Evolutionary conservation across 1,284 basidiomycete genomes (phyloP).

Genomic region (Testicularia cyperi): DNA sequence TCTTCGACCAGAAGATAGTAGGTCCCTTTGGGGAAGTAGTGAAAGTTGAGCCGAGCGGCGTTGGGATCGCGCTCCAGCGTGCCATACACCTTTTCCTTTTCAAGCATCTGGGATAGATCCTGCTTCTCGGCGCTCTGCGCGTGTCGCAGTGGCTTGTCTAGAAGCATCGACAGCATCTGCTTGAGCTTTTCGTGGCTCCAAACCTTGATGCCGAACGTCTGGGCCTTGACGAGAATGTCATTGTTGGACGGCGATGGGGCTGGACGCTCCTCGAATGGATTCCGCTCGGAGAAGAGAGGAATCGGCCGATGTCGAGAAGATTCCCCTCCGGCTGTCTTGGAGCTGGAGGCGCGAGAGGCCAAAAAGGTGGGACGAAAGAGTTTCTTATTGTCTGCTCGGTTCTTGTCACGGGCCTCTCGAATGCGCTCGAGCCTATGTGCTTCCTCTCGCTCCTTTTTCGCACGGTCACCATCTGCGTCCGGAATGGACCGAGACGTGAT

Average conservation of each 20-base stretch:
- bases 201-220: constrained; percentile 79
- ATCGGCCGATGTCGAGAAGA: constrained; percentile 19
- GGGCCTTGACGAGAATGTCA: constrained; percentile 73
- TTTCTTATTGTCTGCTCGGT: constrained; percentile 4
- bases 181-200: constrained; percentile 69
- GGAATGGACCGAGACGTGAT: constrained; percentile 49
- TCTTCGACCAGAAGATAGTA: constrained; percentile 90
- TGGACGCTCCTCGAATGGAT: constrained; percentile 60
- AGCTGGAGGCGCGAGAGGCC: constrained; percentile 12
- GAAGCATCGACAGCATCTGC: constrained; percentile 24
- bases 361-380: constrained; percentile 37
- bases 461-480: background rate
- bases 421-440: background rate
- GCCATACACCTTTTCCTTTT: constrained; percentile 84
- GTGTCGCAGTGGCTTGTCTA: constrained; percentile 28
- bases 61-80: constrained; percentile 85
- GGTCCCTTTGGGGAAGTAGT: constrained; percentile 79
- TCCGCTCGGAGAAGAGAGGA: constrained; percentile 55
- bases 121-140: constrained; percentile 20
- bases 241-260: constrained; percentile 49
- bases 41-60: constrained; percentile 80
- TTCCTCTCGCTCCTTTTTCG: constrained; percentile 1
- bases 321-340: constrained; percentile 6
- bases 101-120: constrained; percentile 68
- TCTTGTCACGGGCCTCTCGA: background rate